Percentiles rank a stretch among this genome's conserved stretches.
These are phyloP conservation scores for Candida dubliniensis DNA, from an alignment of 1,139 yeast species.

Conservation along the genomic window DNA sequence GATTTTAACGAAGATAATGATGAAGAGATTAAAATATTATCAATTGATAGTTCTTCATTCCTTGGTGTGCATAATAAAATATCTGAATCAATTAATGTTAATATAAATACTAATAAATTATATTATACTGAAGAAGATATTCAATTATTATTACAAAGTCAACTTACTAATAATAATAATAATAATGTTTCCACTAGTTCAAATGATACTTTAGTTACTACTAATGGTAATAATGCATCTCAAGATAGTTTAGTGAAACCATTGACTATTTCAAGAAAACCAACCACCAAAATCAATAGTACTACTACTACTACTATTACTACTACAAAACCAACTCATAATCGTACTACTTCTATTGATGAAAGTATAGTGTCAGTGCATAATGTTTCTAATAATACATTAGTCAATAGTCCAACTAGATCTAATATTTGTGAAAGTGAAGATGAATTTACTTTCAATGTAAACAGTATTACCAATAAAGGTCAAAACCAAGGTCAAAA, in stretches of 20 bases:
- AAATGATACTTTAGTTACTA: constrained; percentile 7
- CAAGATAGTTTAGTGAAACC: constrained; percentile 19
- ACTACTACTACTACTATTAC: background rate
- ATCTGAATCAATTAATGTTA: constrained; percentile 32
- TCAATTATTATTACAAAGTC: constrained; percentile 21
- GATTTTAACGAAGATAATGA: constrained; percentile 24
- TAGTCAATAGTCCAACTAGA: constrained; percentile 6
- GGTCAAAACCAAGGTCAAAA: no score
- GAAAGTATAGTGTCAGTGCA: constrained; percentile 3
- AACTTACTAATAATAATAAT: constrained; percentile 31
- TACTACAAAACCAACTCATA: background rate
- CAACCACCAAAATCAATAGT: constrained; percentile 11
- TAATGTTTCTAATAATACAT: constrained; percentile 7
- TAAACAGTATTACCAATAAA: background rate
- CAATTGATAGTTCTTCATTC: constrained; percentile 55
- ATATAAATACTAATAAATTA: constrained; percentile 22
- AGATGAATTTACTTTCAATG: constrained; percentile 8
- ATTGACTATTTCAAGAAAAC: constrained; percentile 23
- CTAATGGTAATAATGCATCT: background rate
- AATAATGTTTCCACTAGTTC: constrained; percentile 24
- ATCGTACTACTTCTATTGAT: background rate
- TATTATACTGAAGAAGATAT: constrained; percentile 39
- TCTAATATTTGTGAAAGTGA: constrained; percentile 1
- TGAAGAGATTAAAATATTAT: constrained; percentile 41
- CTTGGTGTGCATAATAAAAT: constrained; percentile 54